A percentile compares a stretch with the other conserved stretches of the same genome.
Evolutionary conservation across 1,284 basidiomycete species (phyloP).

Genomic region (Mrakiaceae sp.): DNA sequence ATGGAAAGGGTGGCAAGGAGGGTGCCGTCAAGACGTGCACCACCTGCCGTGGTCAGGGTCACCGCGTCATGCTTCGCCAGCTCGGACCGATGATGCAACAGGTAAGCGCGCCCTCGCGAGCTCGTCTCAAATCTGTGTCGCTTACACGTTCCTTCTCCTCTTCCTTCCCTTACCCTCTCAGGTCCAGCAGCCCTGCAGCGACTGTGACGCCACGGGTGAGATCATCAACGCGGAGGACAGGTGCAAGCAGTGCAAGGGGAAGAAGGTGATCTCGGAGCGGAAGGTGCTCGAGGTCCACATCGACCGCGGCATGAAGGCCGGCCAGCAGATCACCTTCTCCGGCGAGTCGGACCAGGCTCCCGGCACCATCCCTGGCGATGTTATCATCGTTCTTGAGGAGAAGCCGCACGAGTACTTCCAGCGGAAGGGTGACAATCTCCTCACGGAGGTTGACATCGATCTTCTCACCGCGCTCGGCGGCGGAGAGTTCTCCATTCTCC

Average conservation of each 20-base stretch:
- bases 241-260: conserved; percentile 88
- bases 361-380: conserved; percentile 81
- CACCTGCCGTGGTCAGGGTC: conserved; percentile 77
- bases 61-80: conserved; percentile 85
- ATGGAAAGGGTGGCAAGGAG: conserved; percentile 94
- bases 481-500: conserved; percentile 80
- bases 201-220: conserved; percentile 86
- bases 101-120: not conserved
- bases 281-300: conserved; percentile 98
- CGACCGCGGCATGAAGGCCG: conserved; percentile 99
- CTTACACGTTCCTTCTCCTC: not conserved
- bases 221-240: conserved; percentile 88
- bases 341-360: conserved; percentile 97
- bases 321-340: conserved; percentile 86
- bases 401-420: conserved; percentile 86
- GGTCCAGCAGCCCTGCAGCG: conserved; percentile 88
- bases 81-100: conserved; percentile 93
- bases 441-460: conserved; percentile 79
- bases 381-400: conserved; percentile 94
- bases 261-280: conserved; percentile 89
- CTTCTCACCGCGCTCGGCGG: conserved; percentile 88
- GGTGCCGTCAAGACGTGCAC: conserved; percentile 77
- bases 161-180: conserved; percentile 37
- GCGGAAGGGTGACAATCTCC: conserved; percentile 84
- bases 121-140: not conserved